A percentile compares a stretch with the other conserved stretches of the same genome.
These are phyloP conservation scores for Fusarium metavorans DNA, from an alignment of 2,329 filamentous ascomycete species.

Conservation along the genomic window DNA sequence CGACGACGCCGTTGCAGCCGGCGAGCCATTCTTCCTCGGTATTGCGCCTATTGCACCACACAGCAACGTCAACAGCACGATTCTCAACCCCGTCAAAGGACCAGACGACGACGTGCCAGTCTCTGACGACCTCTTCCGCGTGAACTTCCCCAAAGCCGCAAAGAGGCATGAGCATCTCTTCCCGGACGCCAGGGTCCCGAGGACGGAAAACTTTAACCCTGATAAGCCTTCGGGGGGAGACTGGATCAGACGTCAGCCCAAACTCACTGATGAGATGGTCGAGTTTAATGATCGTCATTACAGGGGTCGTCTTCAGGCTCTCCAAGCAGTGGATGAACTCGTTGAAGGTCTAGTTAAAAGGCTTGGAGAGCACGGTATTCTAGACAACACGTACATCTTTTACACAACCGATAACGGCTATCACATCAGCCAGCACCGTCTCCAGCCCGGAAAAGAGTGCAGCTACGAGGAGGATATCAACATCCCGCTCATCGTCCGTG, in stretches of 20 bases:
- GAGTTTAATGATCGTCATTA: constrained; percentile 55
- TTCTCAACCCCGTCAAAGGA: constrained; percentile 59
- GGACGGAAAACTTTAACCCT: neutral
- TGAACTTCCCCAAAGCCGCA: constrained; percentile 47
- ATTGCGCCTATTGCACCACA: constrained; percentile 61
- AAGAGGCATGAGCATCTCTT: neutral
- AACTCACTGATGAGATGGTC: constrained; percentile 47
- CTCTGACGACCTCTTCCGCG: constrained; percentile 57
- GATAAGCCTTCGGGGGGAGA: constrained; percentile 37
- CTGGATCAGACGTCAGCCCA: constrained; percentile 57
- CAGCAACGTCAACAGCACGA: constrained; percentile 45
- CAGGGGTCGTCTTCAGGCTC: constrained; percentile 54
- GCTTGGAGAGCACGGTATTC: constrained; percentile 47
- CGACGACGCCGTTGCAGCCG: constrained; percentile 60
- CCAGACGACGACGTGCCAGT: constrained; percentile 18
- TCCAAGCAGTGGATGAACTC: constrained; percentile 61
- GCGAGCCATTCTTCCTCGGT: constrained; percentile 67
- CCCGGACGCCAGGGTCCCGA: neutral
- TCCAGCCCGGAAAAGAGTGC: constrained; percentile 64
- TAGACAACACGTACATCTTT: constrained; percentile 62
- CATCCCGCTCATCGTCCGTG: constrained; percentile 63
- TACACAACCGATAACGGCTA: constrained; percentile 67
- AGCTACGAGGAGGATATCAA: constrained; percentile 65
- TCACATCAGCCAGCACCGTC: constrained; percentile 65
- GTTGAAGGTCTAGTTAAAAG: constrained; percentile 53